Evolutionary conservation across 768 basidiomycete species (phyloP), one percentile per base, ranked within the genome.

Genomic region (Lactarius vividus): DNA sequence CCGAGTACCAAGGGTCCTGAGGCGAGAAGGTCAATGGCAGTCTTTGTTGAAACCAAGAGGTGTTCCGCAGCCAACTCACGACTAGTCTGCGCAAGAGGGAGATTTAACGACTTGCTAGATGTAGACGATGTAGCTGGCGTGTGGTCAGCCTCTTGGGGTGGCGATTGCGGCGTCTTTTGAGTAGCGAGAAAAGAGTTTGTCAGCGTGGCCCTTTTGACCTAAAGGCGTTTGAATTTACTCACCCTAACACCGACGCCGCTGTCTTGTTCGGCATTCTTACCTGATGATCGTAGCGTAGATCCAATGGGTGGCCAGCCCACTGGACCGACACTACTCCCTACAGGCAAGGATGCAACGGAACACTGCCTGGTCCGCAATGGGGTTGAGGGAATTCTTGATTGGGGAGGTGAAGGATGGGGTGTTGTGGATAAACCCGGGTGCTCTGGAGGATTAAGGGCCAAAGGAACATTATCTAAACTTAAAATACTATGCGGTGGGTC

Each of bases 251-350:
- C 23, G 20, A 39, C 23, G 16, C 13, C 23, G 20, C 37, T 16
- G 3, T 46, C 53, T 20, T 60, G 23, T 33, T n/a, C 37, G 13
- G 18, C 42, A 56, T 29, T 49, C 54, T 13, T 33, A 31, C 52
- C 42, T 37, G 33, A 23, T 4, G 42, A 29, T 11, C 16, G 20
- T 57, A 37, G 42, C 33, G 35, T 23, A 23, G 42, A 49, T 57
- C 33, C 64, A 56, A 46, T 61, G 59, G 64, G 64, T 65, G 59
- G 64, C 64, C 64, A 65, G 64, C 49, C 64, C 62, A 57, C 26
- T 63, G 62, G 49, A 44, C 3, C 40, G 1, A 56, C 31, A 29
- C 42, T 44, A 46, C 35, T 39, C 56, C 28, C 44, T 28, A 6
- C 55, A 15, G 62, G 33, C 55, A 29, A 49, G 54, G 56, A 65